Percentiles rank a stretch among this genome's conserved stretches.
Evolutionary conservation across 2,329 filamentous ascomycete species (phyloP).

Genomic region (Aspergillus sp.): DNA sequence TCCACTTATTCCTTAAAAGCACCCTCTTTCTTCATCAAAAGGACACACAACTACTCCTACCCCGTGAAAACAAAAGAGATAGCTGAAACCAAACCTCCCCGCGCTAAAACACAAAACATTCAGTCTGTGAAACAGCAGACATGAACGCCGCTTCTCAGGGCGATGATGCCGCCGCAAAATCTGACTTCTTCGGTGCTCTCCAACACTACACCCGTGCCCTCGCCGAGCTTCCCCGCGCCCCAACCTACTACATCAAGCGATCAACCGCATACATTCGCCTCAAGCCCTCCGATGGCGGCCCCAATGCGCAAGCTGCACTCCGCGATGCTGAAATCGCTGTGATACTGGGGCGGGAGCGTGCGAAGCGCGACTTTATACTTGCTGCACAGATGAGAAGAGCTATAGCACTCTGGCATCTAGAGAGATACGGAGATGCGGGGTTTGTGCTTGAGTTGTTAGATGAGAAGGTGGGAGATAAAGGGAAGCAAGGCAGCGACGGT

Average conservation of each 20-base stretch:
- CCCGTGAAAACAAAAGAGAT: not conserved
- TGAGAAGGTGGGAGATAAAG: constrained; percentile 50
- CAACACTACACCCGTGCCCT: constrained; percentile 67
- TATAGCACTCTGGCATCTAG: constrained; percentile 69
- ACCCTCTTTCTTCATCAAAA: not conserved
- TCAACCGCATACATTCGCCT: constrained; percentile 74
- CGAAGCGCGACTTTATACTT: constrained; percentile 71
- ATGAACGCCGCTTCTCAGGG: constrained; percentile 60
- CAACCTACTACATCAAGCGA: constrained; percentile 77
- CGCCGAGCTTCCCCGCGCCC: constrained; percentile 61
- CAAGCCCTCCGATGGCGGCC: constrained; percentile 49
- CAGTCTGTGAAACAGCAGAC: not conserved
- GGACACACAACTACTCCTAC: not conserved
- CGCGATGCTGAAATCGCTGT: constrained; percentile 69
- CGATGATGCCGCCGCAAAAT: constrained; percentile 59
- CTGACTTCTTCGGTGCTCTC: constrained; percentile 68
- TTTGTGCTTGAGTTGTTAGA: constrained; percentile 63
- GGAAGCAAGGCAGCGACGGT: constrained; percentile 21
- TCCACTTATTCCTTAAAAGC: not conserved
- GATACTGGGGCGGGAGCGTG: constrained; percentile 63
- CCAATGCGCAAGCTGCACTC: constrained; percentile 54
- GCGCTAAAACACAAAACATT: not conserved
- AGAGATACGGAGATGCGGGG: constrained; percentile 72
- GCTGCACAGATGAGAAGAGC: constrained; percentile 81
- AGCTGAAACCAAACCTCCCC: not conserved